Percentiles rank a stretch among this genome's conserved stretches.
These are phyloP conservation scores for Pseudonitzschia delicatissima DNA, from an alignment of 108 stramenopile genomes.

Conservation along the genomic window DNA sequence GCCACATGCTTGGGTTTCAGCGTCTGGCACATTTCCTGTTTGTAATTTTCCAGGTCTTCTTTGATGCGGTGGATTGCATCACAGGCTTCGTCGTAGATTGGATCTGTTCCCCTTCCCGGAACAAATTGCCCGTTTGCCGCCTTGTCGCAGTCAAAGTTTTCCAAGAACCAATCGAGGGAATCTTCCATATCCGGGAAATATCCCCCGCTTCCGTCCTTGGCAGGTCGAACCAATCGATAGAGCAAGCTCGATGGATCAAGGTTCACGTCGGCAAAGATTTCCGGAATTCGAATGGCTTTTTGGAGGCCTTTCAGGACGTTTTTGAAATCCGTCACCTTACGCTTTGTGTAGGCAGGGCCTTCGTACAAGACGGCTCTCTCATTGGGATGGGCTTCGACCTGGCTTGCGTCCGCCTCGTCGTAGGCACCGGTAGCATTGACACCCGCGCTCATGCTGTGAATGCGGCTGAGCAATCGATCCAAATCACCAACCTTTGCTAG, in stretches of 20 bases:
- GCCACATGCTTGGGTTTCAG: conserved; percentile 44
- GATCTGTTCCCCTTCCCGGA: conserved; percentile 86
- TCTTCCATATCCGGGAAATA: conserved; percentile 85
- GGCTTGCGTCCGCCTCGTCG: conserved; percentile 23
- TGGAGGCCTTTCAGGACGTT: conserved; percentile 77
- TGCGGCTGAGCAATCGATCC: conserved; percentile 88
- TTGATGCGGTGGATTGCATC: conserved; percentile 71
- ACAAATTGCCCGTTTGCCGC: conserved; percentile 86
- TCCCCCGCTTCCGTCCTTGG: conserved; percentile 79
- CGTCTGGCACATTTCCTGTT: conserved; percentile 70
- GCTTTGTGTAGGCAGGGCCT: conserved; percentile 80
- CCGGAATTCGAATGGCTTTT: conserved; percentile 61
- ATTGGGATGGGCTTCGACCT: conserved; percentile 76
- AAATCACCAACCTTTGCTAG: conserved; percentile 88
- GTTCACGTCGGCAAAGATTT: conserved; percentile 68
- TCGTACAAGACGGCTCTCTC: conserved; percentile 96
- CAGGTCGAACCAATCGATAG: conserved; percentile 55
- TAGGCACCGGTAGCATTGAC: neutral
- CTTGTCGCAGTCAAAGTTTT: conserved; percentile 89
- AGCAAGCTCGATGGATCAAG: conserved; percentile 64
- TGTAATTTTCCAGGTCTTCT: conserved; percentile 76
- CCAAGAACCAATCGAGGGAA: conserved; percentile 85
- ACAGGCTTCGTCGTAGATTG: conserved; percentile 89
- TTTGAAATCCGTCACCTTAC: conserved; percentile 91
- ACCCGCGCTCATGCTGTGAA: conserved; percentile 84